Conservation (phyloP, 2,329 filamentous ascomycete genomes). For the Pyricularia sp. region DNA sequence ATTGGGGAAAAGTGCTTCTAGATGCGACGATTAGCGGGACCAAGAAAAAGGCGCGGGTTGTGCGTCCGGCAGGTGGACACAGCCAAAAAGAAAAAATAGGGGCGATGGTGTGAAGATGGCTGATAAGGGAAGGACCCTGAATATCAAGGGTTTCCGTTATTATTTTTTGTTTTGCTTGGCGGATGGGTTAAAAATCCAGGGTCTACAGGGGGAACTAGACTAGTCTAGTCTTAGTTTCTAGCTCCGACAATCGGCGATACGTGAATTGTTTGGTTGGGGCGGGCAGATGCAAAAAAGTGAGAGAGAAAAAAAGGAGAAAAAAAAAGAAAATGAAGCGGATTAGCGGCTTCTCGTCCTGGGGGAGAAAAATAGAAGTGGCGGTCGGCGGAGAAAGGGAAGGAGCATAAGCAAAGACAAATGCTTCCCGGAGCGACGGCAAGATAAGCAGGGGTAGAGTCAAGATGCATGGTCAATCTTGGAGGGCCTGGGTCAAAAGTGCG, state of each 20-base stretch:
- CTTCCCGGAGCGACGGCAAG: neutral
- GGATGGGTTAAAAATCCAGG: neutral
- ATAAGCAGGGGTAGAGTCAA: constrained; percentile 1
- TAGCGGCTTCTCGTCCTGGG: neutral
- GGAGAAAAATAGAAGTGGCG: neutral
- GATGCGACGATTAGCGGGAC: neutral
- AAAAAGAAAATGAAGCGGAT: neutral
- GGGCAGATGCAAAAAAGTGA: neutral
- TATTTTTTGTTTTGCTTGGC: neutral
- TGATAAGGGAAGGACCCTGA: constrained; percentile 1
- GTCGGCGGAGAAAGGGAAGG: neutral
- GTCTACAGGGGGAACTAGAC: neutral
- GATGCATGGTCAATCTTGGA: neutral
- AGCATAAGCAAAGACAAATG: neutral
- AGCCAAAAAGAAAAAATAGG: neutral
- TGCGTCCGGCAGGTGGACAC: neutral
- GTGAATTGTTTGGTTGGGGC: neutral
- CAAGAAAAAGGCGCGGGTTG: neutral
- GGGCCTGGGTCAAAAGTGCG: neutral
- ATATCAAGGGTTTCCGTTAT: neutral
- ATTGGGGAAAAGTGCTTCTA: neutral
- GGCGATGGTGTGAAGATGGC: neutral
- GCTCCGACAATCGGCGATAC: neutral
- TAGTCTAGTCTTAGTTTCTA: neutral
- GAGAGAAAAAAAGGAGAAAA: no score